Percentiles rank a stretch among this genome's conserved stretches.
phyloP scores from a whole-genome alignment of 768 basidiomycete genomes.

The Termitomyces eurrhizus region DNA sequence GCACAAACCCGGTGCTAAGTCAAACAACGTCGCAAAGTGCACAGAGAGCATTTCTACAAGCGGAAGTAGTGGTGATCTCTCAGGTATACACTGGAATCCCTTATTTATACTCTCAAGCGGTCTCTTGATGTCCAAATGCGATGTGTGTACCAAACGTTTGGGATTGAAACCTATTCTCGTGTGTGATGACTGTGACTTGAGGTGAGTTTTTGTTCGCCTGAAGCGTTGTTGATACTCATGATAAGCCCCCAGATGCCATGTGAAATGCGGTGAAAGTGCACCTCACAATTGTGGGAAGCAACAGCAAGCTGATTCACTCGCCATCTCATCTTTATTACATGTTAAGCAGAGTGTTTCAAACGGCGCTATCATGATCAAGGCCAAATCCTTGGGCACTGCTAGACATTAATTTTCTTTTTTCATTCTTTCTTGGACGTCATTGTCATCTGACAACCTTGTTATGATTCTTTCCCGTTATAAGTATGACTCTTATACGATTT shows the following conservation, averaged over 20 bases:
- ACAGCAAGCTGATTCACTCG: constrained; percentile 23
- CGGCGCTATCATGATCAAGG: constrained; percentile 25
- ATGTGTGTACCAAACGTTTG: constrained; percentile 75
- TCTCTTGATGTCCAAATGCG: constrained; percentile 72
- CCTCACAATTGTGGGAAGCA: constrained; percentile 69
- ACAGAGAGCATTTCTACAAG: constrained; percentile 30
- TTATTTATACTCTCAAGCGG: constrained; percentile 74
- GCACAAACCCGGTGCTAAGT: constrained; percentile 73
- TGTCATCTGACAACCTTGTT: neutral
- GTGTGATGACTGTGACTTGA: constrained; percentile 86
- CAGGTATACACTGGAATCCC: constrained; percentile 58
- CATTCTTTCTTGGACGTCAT: neutral
- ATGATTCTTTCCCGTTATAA: neutral
- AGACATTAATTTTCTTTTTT: constrained; percentile 11
- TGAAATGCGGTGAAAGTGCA: constrained; percentile 83
- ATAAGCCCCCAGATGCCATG: constrained; percentile 55
- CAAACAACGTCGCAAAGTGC: constrained; percentile 30
- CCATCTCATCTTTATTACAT: constrained; percentile 36
- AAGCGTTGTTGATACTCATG: constrained; percentile 3
- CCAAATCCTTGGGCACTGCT: constrained; percentile 22
- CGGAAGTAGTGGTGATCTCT: constrained; percentile 22
- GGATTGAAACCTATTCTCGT: constrained; percentile 84
- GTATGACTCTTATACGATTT: neutral
- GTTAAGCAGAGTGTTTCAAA: constrained; percentile 33
- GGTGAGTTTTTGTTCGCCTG: constrained; percentile 35